Evolutionary conservation across 495 filamentous ascomycete species (phyloP), one percentile per base, ranked within the genome.

Genomic region (Evansstolkia leycettana): DNA sequence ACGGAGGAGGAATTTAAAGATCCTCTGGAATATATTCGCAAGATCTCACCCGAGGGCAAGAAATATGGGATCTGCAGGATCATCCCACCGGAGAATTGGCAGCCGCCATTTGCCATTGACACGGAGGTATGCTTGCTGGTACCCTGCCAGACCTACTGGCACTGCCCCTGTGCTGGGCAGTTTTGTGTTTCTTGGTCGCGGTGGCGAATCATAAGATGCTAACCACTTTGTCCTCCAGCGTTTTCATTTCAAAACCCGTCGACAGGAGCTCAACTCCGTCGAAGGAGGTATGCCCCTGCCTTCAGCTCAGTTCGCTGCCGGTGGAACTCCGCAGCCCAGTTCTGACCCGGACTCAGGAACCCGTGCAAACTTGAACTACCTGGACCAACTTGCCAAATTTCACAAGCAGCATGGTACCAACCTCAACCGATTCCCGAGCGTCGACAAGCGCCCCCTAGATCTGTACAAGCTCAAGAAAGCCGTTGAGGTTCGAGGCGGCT

Each of bases 361-460:
- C 33, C 84, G 90, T 48, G 84, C 88, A 42, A 96, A 94, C 57
- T 72, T 94, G 39, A 90, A 87, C 43, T 99, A 99, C 48, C 74
- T 96, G 45, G 90, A 99, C 55, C 85, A 90, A 47, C 75, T 99
- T 19, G 72, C 76, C 39, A 96, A 93, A 60, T 99, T 92, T 60
- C 90, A 99, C 70, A 94, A 88, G 50, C 88, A 95, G 48, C 82
- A 94, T 51, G 90, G 92, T 17, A 88, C 78, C 35, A 94, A 89
- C 45, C 74, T 96, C 34, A 94, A 86, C 50, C 82, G 90, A 28
- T 81, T 93, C 43, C 90, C 90, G 0, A 93, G 84, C 41, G 90
- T 99, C 47, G 90, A 99, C 63, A 99, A 99, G 62, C 85, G 93
- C 26, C 90, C 90, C 1, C 71, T 99, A 31, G 92, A 99, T 49